Evolutionary conservation across 129 eudicot species (phyloP).

Genomic region (Rutidosis leptorrhynchoides): DNA sequence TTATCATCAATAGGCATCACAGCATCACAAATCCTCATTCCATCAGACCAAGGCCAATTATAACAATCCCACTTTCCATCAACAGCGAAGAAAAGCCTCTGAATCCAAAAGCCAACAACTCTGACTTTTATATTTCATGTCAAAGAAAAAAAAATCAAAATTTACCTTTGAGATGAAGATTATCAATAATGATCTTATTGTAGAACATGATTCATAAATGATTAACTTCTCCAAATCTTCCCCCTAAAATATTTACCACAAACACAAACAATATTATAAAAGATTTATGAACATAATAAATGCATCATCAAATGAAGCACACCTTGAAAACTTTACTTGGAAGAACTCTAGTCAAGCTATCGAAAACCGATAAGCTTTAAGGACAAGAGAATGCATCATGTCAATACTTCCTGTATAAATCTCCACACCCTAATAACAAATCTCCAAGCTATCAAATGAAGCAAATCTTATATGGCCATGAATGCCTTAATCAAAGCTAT

Average conservation of each 20-base stretch:
- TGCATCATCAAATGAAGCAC: neutral
- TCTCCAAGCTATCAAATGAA: too few species aligned
- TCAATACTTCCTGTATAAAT: conserved; percentile 87
- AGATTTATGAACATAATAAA: neutral
- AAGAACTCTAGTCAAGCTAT: conserved; percentile 81
- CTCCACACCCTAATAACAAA: too few species aligned
- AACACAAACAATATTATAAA: neutral
- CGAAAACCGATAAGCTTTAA: conserved; percentile 68
- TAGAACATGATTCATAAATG: conserved; percentile 57
- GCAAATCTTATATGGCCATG: too few species aligned
- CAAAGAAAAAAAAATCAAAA: conserved; percentile 5
- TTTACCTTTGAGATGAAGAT: conserved; percentile 59
- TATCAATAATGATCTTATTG: conserved; percentile 51
- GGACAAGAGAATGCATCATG: conserved; percentile 65
- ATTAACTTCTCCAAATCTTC: conserved; percentile 66
- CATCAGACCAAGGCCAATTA: too few species aligned
- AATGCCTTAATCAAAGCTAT: too few species aligned
- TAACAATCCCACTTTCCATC: too few species aligned
- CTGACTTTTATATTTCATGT: conserved; percentile 6
- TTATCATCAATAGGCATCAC: too few species aligned
- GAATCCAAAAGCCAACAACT: neutral
- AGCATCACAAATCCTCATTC: too few species aligned
- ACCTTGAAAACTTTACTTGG: conserved; percentile 50
- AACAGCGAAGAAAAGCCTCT: neutral
- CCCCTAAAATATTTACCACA: conserved; percentile 42